Percentiles rank a stretch among this genome's conserved stretches.
These are phyloP conservation scores for Lachancea quebecensis DNA, from an alignment of 805 yeast species.

Conservation along the genomic window DNA sequence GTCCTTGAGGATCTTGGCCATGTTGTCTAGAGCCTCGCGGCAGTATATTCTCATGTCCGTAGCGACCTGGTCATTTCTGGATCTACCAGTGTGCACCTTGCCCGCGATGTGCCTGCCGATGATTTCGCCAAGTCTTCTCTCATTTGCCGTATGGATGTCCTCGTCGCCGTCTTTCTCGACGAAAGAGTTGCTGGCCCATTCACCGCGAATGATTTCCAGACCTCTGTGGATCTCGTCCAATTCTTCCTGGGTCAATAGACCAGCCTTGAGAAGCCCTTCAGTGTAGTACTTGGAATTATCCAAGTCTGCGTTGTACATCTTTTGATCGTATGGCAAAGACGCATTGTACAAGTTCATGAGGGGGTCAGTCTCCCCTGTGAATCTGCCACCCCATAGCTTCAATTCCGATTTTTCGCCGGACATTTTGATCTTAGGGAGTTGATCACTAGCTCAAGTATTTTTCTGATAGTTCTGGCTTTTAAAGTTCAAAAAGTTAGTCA, in stretches of 20 bases:
- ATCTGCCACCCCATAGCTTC: constrained; percentile 97
- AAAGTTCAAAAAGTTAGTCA: too few species aligned
- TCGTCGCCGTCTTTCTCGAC: constrained; percentile 53
- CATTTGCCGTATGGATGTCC: constrained; percentile 98
- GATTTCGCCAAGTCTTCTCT: constrained; percentile 92
- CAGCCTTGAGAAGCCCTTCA: constrained; percentile 72
- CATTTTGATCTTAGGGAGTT: constrained; percentile 11
- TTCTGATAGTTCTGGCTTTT: too few species aligned
- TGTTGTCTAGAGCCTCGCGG: constrained; percentile 56
- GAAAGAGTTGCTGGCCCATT: constrained; percentile 73
- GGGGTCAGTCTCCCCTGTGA: constrained; percentile 96
- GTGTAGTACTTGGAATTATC: constrained; percentile 94
- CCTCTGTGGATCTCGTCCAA: constrained; percentile 79
- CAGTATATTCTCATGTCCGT: constrained; percentile 97
- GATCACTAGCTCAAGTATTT: too few species aligned
- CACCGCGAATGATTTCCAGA: constrained; percentile 58
- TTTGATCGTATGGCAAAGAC: constrained; percentile 90
- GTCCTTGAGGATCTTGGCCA: constrained; percentile 58
- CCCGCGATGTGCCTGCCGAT: constrained; percentile 94
- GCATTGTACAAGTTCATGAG: constrained; percentile 96
- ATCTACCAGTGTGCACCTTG: constrained; percentile 98
- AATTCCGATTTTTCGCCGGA: constrained; percentile 34
- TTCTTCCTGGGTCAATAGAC: constrained; percentile 67
- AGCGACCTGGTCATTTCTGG: constrained; percentile 97
- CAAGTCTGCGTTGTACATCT: constrained; percentile 90